Evolutionary conservation across 768 basidiomycete species (phyloP), one percentile per base, ranked within the genome.

Genomic region (Auricularia auricula-judae): DNA sequence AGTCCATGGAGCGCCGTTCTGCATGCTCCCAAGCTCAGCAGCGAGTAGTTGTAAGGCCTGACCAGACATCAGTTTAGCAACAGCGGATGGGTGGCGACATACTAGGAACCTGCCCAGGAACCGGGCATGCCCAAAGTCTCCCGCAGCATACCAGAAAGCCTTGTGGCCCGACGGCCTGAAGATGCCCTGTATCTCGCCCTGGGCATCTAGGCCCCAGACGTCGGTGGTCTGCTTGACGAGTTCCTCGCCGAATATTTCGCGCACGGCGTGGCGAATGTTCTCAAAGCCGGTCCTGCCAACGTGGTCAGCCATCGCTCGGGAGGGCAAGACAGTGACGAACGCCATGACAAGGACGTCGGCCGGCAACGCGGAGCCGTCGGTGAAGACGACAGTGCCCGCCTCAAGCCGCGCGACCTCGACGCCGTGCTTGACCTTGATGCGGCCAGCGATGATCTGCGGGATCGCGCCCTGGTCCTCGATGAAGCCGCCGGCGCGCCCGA

Each of bases 151-250:
- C 47, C 47, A 51, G 18, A 51, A 51, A 16, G 47, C 47, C 18
- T 78, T 79, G 66, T 79, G 76, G 2, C 80, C 80, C 2, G 77
- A 74, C 5, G 77, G 78, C 10, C 76, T 72, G 63, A 76, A 80
- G 61, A 72, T 68, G 3, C 75, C 76, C 42, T 66, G 67, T 2
- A 77, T 35, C 63, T 80, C 80, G 1, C 77, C 78, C 65, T 80
- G 79, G 21, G 72, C 71, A 64, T 81, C 77, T 7, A 79, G 43
- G 0, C 78, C 78, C 75, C 76, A 78, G 1, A 78, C 67, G 23
- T 63, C 68, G 16, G 69, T 67, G 67, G 23, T 63, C 69, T 16
- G 69, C 67, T 72, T 70, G 7, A 76, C 72, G 3, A 73, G 68
- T n/a, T 75, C 73, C 43, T 75, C 72, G 4, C 80, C 78, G 43